These are phyloP conservation scores for Linaria vulgaris DNA, from an alignment of 257 asterid genomes.

Conservation along the genomic window DNA sequence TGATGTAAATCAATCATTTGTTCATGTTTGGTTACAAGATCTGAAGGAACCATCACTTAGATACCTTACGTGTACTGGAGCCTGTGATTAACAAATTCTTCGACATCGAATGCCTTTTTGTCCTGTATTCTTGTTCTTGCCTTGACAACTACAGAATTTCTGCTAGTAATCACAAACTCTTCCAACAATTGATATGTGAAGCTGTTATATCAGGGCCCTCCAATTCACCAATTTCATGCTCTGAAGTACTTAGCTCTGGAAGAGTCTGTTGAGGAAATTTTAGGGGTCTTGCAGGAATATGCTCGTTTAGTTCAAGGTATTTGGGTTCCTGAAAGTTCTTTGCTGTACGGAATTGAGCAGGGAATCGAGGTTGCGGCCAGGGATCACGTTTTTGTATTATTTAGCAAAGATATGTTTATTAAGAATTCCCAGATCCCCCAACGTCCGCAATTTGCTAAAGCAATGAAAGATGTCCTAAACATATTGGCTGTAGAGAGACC, in stretches of 20 bases:
- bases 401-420: constrained; percentile 53
- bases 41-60: neutral
- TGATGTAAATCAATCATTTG: neutral
- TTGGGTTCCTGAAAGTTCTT: constrained; percentile 70
- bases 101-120: neutral
- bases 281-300: constrained; percentile 54
- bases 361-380: constrained; percentile 47
- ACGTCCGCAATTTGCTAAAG: constrained; percentile 23
- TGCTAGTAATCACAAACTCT: neutral
- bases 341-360: constrained; percentile 41
- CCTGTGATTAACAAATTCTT: neutral
- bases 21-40: neutral
- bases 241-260: constrained; percentile 72
- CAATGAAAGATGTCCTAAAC: constrained; percentile 48
- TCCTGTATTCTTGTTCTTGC: constrained; percentile 9
- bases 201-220: constrained; percentile 60
- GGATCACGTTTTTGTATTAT: constrained; percentile 60
- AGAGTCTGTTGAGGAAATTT: constrained; percentile 56
- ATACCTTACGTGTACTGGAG: constrained; percentile 1
- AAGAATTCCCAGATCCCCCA: constrained; percentile 32
- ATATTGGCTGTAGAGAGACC: constrained; percentile 57
- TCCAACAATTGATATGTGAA: constrained; percentile 30
- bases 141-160: neutral
- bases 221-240: constrained; percentile 67
- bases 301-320: constrained; percentile 87